Base-by-base conservation (phyloP, 257 asterid genomes). In the Scutellaria barbata region DNA sequence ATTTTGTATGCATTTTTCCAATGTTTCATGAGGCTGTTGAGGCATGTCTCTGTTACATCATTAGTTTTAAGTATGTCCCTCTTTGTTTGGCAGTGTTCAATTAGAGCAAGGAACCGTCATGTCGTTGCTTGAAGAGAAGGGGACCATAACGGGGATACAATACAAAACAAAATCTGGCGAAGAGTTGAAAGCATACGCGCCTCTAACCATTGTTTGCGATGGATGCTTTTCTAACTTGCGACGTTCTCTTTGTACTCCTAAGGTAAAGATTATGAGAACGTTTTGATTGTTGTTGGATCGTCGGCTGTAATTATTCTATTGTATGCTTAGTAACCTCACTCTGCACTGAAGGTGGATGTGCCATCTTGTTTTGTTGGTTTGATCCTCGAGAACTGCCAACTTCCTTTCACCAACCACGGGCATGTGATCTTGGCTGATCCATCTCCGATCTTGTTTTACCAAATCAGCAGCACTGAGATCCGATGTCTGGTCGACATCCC, bases 401-500 rank as follows among this genome's bases (percentile, higher is more conserved):
- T 78, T 10, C 82, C 68, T 5, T 68, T 61, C 11, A 59, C 72
- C 39, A 83, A 83, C 61, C 85, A 83, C 5, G 87, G 83, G 9
- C 85, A 83, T 62, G 85, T 83, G 70, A 78, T 83, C 61, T 72
- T 83, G 72, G 87, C 78, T 0, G 87, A 83, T 59, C 87, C 87
- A 33, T 77, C 85, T 3, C 85, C 87, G 18, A 77, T 83, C 81
- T 77, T 83, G 76, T 83, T 80, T 66, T 83, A 83, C 61, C 85
- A 81, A 41, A 80, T 83, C 40, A 83, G 87, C 71, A 72, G 85
- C 77, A 77, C 69, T 1, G 87, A 83, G 80, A 33, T 83, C n/a
- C 87, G 85, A 20, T 83, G 87, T 18, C 73, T 83, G 50, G 87
- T 83, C 13, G 87, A 83, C 35, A 83, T 83, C 59, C 87, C 87